phyloP scores from a whole-genome alignment of 2,329 filamentous ascomycete genomes.

The Penicillium sp. region DNA sequence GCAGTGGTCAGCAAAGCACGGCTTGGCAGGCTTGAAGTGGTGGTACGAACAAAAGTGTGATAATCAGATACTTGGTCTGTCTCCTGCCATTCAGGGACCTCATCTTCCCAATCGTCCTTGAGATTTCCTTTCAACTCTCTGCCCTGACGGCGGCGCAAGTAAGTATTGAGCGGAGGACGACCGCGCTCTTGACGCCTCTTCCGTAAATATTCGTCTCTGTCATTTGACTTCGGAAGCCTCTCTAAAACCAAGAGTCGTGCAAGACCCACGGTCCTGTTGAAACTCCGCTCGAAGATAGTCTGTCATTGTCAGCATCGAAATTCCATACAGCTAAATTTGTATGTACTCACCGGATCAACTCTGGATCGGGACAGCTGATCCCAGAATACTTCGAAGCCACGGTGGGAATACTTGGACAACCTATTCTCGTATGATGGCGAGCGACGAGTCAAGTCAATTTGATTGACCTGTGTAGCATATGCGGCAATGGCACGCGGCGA shows the following conservation, averaged over 20 bases:
- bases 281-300: conserved; percentile 80
- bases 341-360: conserved; percentile 59
- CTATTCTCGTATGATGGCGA: conserved; percentile 86
- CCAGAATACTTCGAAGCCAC: conserved; percentile 83
- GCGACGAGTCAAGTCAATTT: conserved; percentile 71
- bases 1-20: conserved; percentile 42
- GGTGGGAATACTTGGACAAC: conserved; percentile 77
- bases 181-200: conserved; percentile 69
- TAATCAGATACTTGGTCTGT: conserved; percentile 75
- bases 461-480: conserved; percentile 78
- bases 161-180: conserved; percentile 54
- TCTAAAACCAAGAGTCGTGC: conserved; percentile 77
- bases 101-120: conserved; percentile 72
- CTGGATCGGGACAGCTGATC: conserved; percentile 67
- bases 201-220: conserved; percentile 67
- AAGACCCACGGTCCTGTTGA: conserved; percentile 69
- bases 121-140: conserved; percentile 61
- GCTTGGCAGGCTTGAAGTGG: conserved; percentile 28
- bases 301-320: neutral
- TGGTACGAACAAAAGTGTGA: conserved; percentile 67
- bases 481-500: conserved; percentile 72
- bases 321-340: neutral
- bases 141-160: conserved; percentile 37
- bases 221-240: conserved; percentile 64
- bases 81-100: conserved; percentile 77